Conservation (phyloP, 2,329 filamentous ascomycete species). For the Penicillium psychrosexuale region DNA sequence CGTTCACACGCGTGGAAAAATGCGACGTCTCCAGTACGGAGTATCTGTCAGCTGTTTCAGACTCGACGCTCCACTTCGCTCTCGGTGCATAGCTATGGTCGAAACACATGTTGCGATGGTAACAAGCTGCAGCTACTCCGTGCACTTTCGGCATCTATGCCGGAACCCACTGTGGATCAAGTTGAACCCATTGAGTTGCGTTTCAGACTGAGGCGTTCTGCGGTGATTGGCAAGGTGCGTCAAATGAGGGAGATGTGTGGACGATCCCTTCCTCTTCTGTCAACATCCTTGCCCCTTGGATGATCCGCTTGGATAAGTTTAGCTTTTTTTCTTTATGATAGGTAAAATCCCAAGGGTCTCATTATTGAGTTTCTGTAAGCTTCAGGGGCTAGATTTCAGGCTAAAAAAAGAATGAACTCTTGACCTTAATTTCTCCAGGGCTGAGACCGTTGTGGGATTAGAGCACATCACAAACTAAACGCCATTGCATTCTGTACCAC, state of each 20-base stretch:
- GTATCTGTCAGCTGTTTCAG: not conserved
- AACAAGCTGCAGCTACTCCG: not conserved
- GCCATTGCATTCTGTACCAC: not conserved
- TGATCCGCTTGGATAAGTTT: not conserved
- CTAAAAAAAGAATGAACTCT: not conserved
- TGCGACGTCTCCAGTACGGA: not conserved
- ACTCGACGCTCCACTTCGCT: not conserved
- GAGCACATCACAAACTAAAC: not conserved
- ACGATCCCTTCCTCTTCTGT: conserved; percentile 19
- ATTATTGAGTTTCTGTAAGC: not conserved
- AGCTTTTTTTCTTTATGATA: conserved; percentile 13
- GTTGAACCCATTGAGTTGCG: not conserved
- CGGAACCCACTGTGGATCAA: not conserved
- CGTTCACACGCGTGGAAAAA: not conserved
- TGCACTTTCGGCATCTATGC: not conserved
- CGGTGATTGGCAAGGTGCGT: not conserved
- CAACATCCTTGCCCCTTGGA: conserved; percentile 13
- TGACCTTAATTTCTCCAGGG: not conserved
- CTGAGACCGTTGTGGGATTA: not conserved
- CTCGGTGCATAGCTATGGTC: not conserved
- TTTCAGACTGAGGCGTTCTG: conserved; percentile 15
- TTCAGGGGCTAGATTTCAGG: not conserved
- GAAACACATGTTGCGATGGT: not conserved
- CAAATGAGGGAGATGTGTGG: conserved; percentile 12
- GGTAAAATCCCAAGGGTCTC: not conserved